Evolutionary conservation across 306 rosid species (phyloP).

Genomic region (Vicia faba): DNA sequence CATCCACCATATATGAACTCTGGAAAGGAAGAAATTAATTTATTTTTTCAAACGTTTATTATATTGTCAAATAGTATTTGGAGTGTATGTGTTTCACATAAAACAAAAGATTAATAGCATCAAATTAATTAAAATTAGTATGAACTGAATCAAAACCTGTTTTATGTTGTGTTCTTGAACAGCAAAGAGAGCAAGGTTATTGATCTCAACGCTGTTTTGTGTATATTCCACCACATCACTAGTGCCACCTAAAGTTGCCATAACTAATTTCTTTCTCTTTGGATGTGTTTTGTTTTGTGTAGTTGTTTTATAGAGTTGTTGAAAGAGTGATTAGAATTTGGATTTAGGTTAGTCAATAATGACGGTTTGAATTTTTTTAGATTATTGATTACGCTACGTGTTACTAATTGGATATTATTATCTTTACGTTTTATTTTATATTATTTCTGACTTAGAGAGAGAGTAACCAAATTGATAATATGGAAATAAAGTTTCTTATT

Average conservation of each 20-base stretch:
- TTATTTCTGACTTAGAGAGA: too few species aligned
- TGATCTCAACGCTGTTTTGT: slow-evolving; percentile 39
- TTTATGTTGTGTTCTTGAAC: slow-evolving; percentile 48
- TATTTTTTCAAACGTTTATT: too few species aligned
- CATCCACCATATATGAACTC: too few species aligned
- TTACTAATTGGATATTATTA: neutral
- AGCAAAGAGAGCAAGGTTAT: slow-evolving; percentile 48
- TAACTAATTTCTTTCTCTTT: neutral
- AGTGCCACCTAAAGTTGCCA: slow-evolving; percentile 39
- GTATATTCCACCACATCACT: slow-evolving; percentile 33
- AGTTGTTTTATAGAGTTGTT: neutral
- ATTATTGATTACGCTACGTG: neutral
- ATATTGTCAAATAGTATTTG: too few species aligned
- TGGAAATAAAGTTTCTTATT: too few species aligned
- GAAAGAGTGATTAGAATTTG: too few species aligned
- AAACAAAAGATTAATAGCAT: too few species aligned
- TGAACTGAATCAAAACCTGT: slow-evolving; percentile 26
- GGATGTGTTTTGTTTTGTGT: neutral
- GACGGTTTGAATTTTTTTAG: neutral
- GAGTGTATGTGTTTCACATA: too few species aligned
- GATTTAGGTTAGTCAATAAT: slow-evolving; percentile 11
- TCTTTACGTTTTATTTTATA: too few species aligned
- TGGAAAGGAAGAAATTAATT: too few species aligned
- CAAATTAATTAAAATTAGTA: too few species aligned
- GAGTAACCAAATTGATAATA: neutral